phyloP scores from a whole-genome alignment of 805 yeast species.

The Debaryomyces tyrocola region DNA sequence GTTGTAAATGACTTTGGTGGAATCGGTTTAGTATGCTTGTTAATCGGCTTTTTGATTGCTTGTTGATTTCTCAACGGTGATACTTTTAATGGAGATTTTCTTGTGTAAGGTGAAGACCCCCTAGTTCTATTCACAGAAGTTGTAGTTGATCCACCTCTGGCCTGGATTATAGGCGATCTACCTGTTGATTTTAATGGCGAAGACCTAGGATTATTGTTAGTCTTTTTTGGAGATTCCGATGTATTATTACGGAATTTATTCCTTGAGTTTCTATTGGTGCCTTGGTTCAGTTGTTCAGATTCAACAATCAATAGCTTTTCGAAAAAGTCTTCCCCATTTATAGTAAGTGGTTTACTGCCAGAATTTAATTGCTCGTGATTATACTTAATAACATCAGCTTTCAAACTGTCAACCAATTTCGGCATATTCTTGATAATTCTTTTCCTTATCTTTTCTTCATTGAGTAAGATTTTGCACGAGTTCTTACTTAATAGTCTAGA shows the following conservation, averaged over 20 bases:
- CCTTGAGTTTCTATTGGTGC: constrained; percentile 2
- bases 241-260: background rate
- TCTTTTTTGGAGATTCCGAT: constrained; percentile 3
- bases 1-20: background rate
- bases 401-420: constrained; percentile 52
- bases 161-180: constrained; percentile 4
- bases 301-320: constrained; percentile 37
- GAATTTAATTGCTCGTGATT: constrained; percentile 31
- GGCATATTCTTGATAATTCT: constrained; percentile 71
- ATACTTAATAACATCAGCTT: constrained; percentile 46
- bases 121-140: constrained; percentile 7
- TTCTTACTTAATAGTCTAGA: constrained; percentile 73
- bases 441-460: constrained; percentile 78
- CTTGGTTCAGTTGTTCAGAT: constrained; percentile 12
- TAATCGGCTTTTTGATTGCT: constrained; percentile 4
- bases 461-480: constrained; percentile 72
- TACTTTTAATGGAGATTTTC: constrained; percentile 3
- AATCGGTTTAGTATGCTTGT: background rate
- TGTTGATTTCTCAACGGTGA: constrained; percentile 1
- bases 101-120: background rate
- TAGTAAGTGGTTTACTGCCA: constrained; percentile 24
- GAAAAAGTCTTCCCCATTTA: constrained; percentile 51
- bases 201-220: background rate
- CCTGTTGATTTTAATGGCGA: constrained; percentile 10
- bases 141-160: constrained; percentile 7